Evolutionary conservation across 1,284 basidiomycete species (phyloP).

Genomic region (Leccinum huronense): DNA sequence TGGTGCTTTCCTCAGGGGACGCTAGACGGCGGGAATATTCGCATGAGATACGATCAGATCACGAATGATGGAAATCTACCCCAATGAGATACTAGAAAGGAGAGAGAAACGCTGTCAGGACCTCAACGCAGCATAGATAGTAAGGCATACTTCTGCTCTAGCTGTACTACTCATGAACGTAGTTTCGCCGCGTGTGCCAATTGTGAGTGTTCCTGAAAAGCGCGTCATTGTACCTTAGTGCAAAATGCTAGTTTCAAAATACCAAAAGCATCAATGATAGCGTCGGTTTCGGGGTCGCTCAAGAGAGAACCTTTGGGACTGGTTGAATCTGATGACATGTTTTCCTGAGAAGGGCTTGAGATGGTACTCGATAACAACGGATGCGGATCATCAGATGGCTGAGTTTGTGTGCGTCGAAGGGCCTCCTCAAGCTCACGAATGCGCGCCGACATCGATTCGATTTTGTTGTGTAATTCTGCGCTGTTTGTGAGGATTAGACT

Average conservation of each 20-base stretch:
- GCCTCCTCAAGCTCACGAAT: conserved; percentile 60
- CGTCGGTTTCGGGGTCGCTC: conserved; percentile 41
- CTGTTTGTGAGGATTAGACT: conserved; percentile 64
- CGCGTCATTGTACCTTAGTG: not conserved
- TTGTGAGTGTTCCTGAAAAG: conserved; percentile 54
- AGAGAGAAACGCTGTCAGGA: conserved; percentile 2
- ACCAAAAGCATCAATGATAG: conserved; percentile 60
- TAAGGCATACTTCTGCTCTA: conserved; percentile 53
- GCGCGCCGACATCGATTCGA: conserved; percentile 52
- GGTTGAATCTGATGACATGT: not conserved
- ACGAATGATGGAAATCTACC: conserved; percentile 34
- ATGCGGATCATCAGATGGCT: conserved; percentile 47
- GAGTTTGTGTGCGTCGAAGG: conserved; percentile 47
- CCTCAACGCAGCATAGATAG: not conserved
- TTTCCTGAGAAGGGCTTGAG: conserved; percentile 26
- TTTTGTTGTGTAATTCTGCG: conserved; percentile 63
- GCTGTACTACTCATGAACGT: conserved; percentile 62
- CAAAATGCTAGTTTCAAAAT: conserved; percentile 9
- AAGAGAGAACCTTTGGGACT: not conserved
- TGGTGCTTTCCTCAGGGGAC: conserved; percentile 21
- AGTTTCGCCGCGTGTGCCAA: conserved; percentile 53
- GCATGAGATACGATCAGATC: not conserved
- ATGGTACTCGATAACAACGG: conserved; percentile 39
- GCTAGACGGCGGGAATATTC: conserved; percentile 11
- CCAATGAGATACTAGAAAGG: conserved; percentile 49